Conservation (phyloP, 108 stramenopile species). For the Cylindrotheca fusiformis region DNA sequence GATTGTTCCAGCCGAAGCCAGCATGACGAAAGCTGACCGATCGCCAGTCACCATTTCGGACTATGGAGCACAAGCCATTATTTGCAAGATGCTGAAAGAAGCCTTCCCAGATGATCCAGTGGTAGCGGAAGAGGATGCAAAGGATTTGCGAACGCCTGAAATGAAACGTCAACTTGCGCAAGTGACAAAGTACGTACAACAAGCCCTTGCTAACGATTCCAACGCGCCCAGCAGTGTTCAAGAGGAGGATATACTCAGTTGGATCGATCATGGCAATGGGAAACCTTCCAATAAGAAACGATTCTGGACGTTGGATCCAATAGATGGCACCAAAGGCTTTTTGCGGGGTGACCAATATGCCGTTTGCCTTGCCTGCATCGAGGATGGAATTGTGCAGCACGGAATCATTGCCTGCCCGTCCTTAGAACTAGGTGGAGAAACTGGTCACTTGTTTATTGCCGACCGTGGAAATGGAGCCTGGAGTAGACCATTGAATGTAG, state of each 20-base stretch:
- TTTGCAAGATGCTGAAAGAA: conserved; percentile 31
- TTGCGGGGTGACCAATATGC: conserved; percentile 69
- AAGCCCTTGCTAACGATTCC: neutral
- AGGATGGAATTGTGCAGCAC: conserved; percentile 44
- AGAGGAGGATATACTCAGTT: conserved; percentile 24
- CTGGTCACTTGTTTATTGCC: conserved; percentile 61
- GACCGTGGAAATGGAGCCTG: conserved; percentile 52
- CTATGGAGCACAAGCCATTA: conserved; percentile 55
- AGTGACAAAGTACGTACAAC: neutral
- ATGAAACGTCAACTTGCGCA: neutral
- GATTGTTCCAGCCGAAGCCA: too few species aligned
- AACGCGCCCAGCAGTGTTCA: neutral
- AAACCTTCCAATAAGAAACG: conserved; percentile 1
- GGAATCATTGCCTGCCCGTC: conserved; percentile 74
- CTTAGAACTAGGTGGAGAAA: conserved; percentile 22
- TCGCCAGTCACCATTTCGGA: conserved; percentile 67
- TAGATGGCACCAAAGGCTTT: conserved; percentile 86
- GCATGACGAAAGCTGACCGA: conserved; percentile 39
- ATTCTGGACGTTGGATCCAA: conserved; percentile 72
- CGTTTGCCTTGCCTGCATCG: conserved; percentile 50
- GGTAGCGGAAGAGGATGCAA: conserved; percentile 58
- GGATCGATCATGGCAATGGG: conserved; percentile 42
- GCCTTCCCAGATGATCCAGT: conserved; percentile 40
- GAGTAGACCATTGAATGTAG: conserved; percentile 24
- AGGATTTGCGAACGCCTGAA: conserved; percentile 20